Base-by-base conservation (phyloP, 176 grass and related monocot species). In the Cymbopogon citratus region DNA sequence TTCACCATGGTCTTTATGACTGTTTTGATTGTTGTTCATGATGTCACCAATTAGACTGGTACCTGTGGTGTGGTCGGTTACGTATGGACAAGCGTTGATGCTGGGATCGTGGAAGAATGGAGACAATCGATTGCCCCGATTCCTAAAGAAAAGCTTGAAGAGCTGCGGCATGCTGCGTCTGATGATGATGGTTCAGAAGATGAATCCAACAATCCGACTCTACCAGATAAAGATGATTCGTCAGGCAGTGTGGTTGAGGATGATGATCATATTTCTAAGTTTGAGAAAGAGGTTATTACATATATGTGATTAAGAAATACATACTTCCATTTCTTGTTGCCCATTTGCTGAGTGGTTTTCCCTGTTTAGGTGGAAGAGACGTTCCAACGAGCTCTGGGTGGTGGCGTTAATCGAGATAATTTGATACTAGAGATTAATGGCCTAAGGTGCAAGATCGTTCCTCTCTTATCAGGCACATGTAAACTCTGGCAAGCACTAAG, bases 381-480 rank as follows among this genome's bases (percentile, higher is more conserved):
- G 24, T 95, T 99, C 80, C 90, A 93, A 63, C 46, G 92, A 31
- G 89, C 91, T n/a, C 70, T 91, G 66, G 70, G 83, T 79, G 91
- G 94, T 29, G 87, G 96, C 25, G 83, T 95, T 54, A 71, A 87
- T 86, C 81, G 89, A 76, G 96, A 95, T 67, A 93, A 91, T 80
- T 86, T 99, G 73, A 91, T 95, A 80, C 90, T 99, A 73, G 96
- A 95, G 86, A 99, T 99, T 76, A 95, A 99, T 88, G 86, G 91
- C 0, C 87, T 93, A 23, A 91, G 96, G 92, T 98, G 62, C 83
- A 92, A 63, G n/a, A 69, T 85, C 23, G 65, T 81, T 33, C 15
- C 45, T 91, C 33, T 48, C 19, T 36, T 45, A 38, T 12, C 9
- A 12, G 27, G 26, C 28, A 10, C 23, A 28, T 44, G 12, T 78